A percentile compares a stretch with the other conserved stretches of the same genome.
Conservation (phyloP, 2,329 filamentous ascomycete species). For the Microdochium paspali region DNA sequence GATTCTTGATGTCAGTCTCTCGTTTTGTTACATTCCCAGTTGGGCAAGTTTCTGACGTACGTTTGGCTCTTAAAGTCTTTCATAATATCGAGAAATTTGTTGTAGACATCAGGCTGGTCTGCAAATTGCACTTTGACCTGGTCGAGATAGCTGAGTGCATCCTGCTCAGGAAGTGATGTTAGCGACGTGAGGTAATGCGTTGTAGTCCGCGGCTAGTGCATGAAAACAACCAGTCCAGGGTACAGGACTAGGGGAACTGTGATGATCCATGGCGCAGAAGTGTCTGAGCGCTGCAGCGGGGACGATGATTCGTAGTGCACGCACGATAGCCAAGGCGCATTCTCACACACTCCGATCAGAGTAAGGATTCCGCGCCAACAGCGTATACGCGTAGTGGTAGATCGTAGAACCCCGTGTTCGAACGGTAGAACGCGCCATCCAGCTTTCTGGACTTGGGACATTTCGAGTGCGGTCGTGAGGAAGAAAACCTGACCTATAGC, state of each 20-base stretch:
- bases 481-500: no score
- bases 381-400: no score
- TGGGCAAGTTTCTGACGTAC: conserved; percentile 36
- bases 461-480: no score
- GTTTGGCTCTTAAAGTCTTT: conserved; percentile 99
- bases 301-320: neutral
- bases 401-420: no score
- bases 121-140: conserved; percentile 98
- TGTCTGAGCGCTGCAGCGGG: neutral
- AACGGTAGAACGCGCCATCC: no score
- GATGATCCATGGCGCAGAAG: neutral
- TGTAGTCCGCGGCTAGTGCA: neutral
- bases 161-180: conserved; percentile 21
- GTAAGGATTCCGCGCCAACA: no score
- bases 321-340: no score
- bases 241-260: neutral
- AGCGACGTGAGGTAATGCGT: neutral
- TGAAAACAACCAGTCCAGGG: neutral
- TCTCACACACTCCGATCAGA: no score
- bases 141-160: conserved; percentile 88
- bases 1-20: conserved; percentile 9
- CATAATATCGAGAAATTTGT: conserved; percentile 96
- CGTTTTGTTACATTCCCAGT: conserved; percentile 1
- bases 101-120: conserved; percentile 95
- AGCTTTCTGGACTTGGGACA: no score